Percentiles rank a stretch among this genome's conserved stretches.
Evolutionary conservation across 2,329 filamentous ascomycete species (phyloP).

Genomic region (Colletotrichum musae): DNA sequence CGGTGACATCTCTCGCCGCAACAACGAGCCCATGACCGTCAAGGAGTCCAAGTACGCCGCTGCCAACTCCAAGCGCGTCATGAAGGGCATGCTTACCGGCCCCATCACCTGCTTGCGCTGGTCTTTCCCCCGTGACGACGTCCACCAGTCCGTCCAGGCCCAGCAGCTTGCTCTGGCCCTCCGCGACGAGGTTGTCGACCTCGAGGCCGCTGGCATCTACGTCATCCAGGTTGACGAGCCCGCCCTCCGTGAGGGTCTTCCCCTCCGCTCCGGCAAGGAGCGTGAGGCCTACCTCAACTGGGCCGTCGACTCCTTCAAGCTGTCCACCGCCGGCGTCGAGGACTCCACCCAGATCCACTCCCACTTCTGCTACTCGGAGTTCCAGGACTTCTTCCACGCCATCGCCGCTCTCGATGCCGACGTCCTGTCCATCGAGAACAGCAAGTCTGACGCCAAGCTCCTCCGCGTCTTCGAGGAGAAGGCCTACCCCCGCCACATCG

Average conservation of each 20-base stretch:
- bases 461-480: constrained; percentile 98
- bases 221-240: constrained; percentile 99
- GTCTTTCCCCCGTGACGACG: constrained; percentile 99
- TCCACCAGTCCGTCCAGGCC: constrained; percentile 99
- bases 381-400: constrained; percentile 99
- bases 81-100: constrained; percentile 99
- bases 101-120: constrained; percentile 99
- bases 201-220: constrained; percentile 95
- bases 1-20: constrained; percentile 96
- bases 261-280: constrained; percentile 93
- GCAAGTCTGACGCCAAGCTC: constrained; percentile 99
- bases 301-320: constrained; percentile 98
- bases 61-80: constrained; percentile 96
- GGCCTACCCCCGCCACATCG: constrained; percentile 97
- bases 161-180: constrained; percentile 98
- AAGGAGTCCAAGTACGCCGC: constrained; percentile 99
- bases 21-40: constrained; percentile 88
- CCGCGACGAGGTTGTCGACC: constrained; percentile 97
- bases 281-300: constrained; percentile 97
- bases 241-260: constrained; percentile 98
- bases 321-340: constrained; percentile 92
- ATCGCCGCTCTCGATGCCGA: constrained; percentile 98
- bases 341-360: constrained; percentile 99
- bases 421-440: constrained; percentile 99
- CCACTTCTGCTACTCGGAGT: constrained; percentile 99